Evolutionary conservation across 148 eudicot genomes (phyloP), one percentile per base, ranked within the genome.

Genomic region (Tetragonia tetragonoides): DNA sequence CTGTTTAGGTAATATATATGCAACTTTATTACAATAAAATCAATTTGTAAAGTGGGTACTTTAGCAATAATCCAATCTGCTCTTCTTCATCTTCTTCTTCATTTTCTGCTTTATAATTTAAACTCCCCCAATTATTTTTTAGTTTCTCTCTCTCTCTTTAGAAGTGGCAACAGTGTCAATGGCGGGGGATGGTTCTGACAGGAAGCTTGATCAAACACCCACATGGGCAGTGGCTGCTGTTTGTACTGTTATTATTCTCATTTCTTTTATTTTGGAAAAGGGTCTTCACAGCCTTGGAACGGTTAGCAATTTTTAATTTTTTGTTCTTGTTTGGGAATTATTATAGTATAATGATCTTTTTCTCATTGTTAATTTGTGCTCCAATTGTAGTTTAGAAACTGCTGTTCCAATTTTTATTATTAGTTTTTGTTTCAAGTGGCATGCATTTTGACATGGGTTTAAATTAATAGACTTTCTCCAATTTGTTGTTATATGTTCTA

Each of bases 221-320:
- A 93, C 97, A 68, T 93, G 97, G 97, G 93, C 97, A 1, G 97
- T 93, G 28, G 93, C 97, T 66, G 87, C 89, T 66, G 87, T 93
- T 64, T 91, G 95, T 80, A 88, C 93, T 20, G 76, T 82, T 57
- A 88, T 93, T 68, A 88, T 93, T 75, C 73, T 93, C 72, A 82
- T 91, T 70, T 93, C 97, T 18, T 82, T 93, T 77, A 68, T 75
- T 68, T 49, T 93, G 60, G 97, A 93, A 74, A 91, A 84, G 68
- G 70, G 76, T 78, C 91, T 93, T 53, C 90, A 87, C 78, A 79
- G 56, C 73, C 49, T 89, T 83, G 95, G 95, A 79, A 86, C 49
- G 88, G 91, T 87, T 75, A 16, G 57, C 63, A 17, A 81, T 60
- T 4, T n/a, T 42, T 68, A 3, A 24, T 64, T 23, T 39, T 57